A percentile compares a stretch with the other conserved stretches of the same genome.
phyloP scores from a whole-genome alignment of 768 basidiomycete genomes.

The Lentinula boryana region DNA sequence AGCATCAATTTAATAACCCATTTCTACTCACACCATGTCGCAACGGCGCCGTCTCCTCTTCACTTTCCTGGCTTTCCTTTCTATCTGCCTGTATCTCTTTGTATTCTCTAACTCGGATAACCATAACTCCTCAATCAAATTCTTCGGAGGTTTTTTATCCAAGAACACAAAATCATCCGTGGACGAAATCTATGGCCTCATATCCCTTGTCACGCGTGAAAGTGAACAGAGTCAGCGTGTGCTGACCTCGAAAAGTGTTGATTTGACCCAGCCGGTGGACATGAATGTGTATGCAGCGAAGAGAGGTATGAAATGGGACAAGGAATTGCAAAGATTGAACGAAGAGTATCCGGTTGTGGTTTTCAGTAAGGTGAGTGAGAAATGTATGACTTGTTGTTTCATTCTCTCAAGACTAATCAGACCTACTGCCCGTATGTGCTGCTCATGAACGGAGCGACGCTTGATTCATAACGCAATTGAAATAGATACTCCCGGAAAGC shows the following conservation, averaged over 20 bases:
- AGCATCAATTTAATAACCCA: background rate
- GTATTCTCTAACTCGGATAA: constrained; percentile 27
- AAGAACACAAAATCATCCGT: constrained; percentile 16
- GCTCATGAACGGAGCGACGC: background rate
- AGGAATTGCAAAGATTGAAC: constrained; percentile 35
- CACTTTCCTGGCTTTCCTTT: background rate
- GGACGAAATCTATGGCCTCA: constrained; percentile 66
- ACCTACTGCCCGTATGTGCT: constrained; percentile 68
- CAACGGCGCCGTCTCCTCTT: background rate
- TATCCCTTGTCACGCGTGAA: constrained; percentile 55
- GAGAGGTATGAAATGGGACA: constrained; percentile 34
- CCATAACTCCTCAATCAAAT: constrained; percentile 8
- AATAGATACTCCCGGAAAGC: constrained; percentile 53
- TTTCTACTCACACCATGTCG: background rate
- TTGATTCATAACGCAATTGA: background rate
- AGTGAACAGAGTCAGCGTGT: constrained; percentile 30
- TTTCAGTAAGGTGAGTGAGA: constrained; percentile 66
- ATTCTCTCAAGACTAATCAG: constrained; percentile 23
- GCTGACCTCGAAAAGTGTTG: constrained; percentile 33
- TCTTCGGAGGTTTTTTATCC: background rate
- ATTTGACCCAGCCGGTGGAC: constrained; percentile 42
- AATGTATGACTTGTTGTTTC: background rate
- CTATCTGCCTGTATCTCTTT: constrained; percentile 6
- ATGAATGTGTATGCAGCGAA: constrained; percentile 51
- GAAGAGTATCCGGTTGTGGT: constrained; percentile 60